phyloP scores from a whole-genome alignment of 768 basidiomycete species.

The Lenzites betulinus region DNA sequence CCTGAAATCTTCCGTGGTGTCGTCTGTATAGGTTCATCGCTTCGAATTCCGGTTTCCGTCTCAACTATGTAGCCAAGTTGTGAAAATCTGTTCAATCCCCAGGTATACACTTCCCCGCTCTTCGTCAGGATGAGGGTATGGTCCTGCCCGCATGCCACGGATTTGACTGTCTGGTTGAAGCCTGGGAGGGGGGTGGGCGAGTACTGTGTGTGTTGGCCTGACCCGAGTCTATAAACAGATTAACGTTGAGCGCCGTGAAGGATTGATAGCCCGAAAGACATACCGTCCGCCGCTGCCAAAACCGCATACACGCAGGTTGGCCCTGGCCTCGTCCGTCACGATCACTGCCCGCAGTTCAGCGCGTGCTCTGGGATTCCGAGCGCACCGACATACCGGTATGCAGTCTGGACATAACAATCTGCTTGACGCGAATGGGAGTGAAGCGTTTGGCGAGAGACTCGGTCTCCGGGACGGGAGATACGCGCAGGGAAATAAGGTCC shows the following conservation, averaged over 20 bases:
- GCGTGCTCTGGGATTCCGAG: neutral
- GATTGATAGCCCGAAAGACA: slow-evolving; percentile 24
- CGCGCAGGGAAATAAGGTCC: slow-evolving; percentile 42
- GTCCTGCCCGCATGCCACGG: slow-evolving; percentile 89
- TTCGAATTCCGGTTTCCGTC: slow-evolving; percentile 36
- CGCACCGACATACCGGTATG: slow-evolving; percentile 65
- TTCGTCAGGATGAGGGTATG: slow-evolving; percentile 87
- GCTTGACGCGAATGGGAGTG: slow-evolving; percentile 58
- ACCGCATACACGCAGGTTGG: slow-evolving; percentile 84
- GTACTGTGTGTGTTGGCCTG: slow-evolving; percentile 77
- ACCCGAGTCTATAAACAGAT: slow-evolving; percentile 61
- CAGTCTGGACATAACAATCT: slow-evolving; percentile 81
- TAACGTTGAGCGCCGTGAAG: neutral
- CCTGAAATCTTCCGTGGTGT: slow-evolving; percentile 75
- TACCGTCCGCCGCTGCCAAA: slow-evolving; percentile 88
- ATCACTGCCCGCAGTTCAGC: slow-evolving; percentile 39
- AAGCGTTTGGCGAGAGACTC: slow-evolving; percentile 51
- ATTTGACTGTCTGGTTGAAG: slow-evolving; percentile 55
- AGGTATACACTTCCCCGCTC: slow-evolving; percentile 81
- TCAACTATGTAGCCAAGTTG: slow-evolving; percentile 91
- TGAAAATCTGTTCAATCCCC: slow-evolving; percentile 88
- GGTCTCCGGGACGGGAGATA: slow-evolving; percentile 12
- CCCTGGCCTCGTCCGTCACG: slow-evolving; percentile 70
- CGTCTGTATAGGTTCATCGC: slow-evolving; percentile 76
- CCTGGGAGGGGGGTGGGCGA: slow-evolving; percentile 51